Conservation (phyloP, 805 yeast species). For the Isabelozyma rhagii region DNA sequence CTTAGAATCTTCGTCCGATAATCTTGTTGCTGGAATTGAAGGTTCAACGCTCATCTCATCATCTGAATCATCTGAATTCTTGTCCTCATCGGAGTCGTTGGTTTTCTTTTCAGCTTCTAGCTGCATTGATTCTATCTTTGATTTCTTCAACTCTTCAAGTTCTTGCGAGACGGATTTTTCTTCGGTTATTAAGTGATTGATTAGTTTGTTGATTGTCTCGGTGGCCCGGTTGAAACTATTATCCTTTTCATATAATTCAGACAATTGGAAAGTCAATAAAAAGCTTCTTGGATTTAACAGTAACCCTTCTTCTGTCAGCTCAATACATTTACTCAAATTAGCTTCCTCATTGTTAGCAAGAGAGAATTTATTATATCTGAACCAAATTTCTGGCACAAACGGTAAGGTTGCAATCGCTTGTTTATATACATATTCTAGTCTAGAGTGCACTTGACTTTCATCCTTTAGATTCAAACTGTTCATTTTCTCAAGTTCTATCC, state of each 20-base stretch:
- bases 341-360: slow-evolving; percentile 32
- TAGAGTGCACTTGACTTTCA: slow-evolving; percentile 40
- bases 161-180: slow-evolving; percentile 24
- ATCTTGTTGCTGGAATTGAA: slow-evolving; percentile 4
- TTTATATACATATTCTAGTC: slow-evolving; percentile 70
- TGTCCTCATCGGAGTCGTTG: slow-evolving; percentile 2
- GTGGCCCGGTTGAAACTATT: slow-evolving; percentile 49
- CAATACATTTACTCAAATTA: slow-evolving; percentile 39
- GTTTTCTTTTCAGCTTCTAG: slow-evolving; percentile 4
- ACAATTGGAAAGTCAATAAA: slow-evolving; percentile 60
- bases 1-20: slow-evolving; percentile 18
- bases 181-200: slow-evolving; percentile 41
- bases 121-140: slow-evolving; percentile 8
- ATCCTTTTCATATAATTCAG: slow-evolving; percentile 67
- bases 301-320: slow-evolving; percentile 53
- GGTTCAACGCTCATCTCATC: slow-evolving; percentile 6
- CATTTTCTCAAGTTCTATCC: slow-evolving; percentile 77
- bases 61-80: slow-evolving; percentile 6
- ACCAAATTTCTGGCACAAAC: slow-evolving; percentile 77
- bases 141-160: slow-evolving; percentile 17
- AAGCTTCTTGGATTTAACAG: slow-evolving; percentile 68
- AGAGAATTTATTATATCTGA: slow-evolving; percentile 47
- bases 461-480: slow-evolving; percentile 64
- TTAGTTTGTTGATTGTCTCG: slow-evolving; percentile 47
- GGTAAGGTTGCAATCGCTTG: slow-evolving; percentile 62